These are phyloP conservation scores for Tetrapisispora fleetii DNA, from an alignment of 805 yeast species.

Conservation along the genomic window DNA sequence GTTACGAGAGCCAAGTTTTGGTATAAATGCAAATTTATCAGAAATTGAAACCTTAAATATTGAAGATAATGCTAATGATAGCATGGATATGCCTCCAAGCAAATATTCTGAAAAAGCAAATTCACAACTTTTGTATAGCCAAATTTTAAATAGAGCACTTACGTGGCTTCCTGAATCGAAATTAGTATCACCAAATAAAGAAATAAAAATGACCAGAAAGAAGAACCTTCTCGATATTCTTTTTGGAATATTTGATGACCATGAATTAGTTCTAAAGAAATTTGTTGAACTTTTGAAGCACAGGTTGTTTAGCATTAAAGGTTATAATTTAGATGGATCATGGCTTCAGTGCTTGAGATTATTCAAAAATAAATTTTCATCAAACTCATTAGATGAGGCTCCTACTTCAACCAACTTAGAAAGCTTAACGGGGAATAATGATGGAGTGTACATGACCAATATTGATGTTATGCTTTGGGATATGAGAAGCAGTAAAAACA, in stretches of 20 bases:
- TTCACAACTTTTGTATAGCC: constrained; percentile 7
- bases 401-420: background rate
- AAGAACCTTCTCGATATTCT: constrained; percentile 18
- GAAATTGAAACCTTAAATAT: background rate
- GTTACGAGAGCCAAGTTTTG: constrained; percentile 30
- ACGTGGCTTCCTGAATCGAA: constrained; percentile 21
- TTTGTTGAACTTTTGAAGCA: constrained; percentile 16
- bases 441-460: constrained; percentile 34
- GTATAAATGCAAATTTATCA: constrained; percentile 8
- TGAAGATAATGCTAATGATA: background rate
- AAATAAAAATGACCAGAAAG: constrained; percentile 4
- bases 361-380: constrained; percentile 12
- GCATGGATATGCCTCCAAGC: too few relatives aligned
- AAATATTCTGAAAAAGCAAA: background rate
- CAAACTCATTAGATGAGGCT: background rate
- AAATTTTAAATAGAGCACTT: constrained; percentile 14
- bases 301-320: constrained; percentile 14
- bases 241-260: constrained; percentile 19
- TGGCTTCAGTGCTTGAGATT: constrained; percentile 20
- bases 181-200: constrained; percentile 8
- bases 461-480: constrained; percentile 82
- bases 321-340: constrained; percentile 16
- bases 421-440: constrained; percentile 1
- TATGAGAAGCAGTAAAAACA: constrained; percentile 43
- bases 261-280: constrained; percentile 17